Evolutionary conservation across 1,284 basidiomycete genomes (phyloP), one percentile per base, ranked within the genome.

Genomic region (Lentinula novae-zelandiae): DNA sequence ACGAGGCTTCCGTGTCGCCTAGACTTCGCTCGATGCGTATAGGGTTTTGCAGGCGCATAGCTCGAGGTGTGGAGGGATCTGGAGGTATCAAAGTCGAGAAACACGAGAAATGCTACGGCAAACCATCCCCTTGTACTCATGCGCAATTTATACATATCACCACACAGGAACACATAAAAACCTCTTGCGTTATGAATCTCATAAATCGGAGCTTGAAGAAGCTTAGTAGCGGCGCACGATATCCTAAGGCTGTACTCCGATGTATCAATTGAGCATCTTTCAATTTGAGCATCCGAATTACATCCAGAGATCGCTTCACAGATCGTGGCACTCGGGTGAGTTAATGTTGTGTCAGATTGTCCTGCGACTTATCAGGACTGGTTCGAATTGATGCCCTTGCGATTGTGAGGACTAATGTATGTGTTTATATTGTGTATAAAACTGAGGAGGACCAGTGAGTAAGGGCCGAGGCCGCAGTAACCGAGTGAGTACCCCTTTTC

Each of bases 1-100:
- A 92, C 2, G 87, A 89, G 4, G 79, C 69, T 70, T 90, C 87
- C 9, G 82, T 87, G 62, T 88, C 81, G 7, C 87, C 86, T 65
- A 90, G 75, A 63, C 68, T 73, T 27, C 83, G 75, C 68, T 83
- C 79, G 17, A 68, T 57, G 17, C 7, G 71, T 62, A 50, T 82
- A 76, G 60, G 66, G 20, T 12, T 65, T 62, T 17, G 72, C 65
- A 38, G 71, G 36, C 34, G 59, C 60, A 70, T 42, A 66, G 61
- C 57, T 20, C 9, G 0, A 12, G 12, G 8, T 8, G n/a, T 8
- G 6, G 40, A 10, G 12, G 13, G 40, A 40, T 6, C 5, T 27
- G 8, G 27, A n/a, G 22, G 6, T 49, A 22, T n/a, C 3, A 7
- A 13, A 22, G 7, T 15, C 1, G 31, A 50, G 31, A 15, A 33